Percentiles rank a stretch among this genome's conserved stretches.
These are phyloP conservation scores for Hyaloscypha bicolor DNA, from an alignment of 495 filamentous ascomycete species.

Conservation along the genomic window DNA sequence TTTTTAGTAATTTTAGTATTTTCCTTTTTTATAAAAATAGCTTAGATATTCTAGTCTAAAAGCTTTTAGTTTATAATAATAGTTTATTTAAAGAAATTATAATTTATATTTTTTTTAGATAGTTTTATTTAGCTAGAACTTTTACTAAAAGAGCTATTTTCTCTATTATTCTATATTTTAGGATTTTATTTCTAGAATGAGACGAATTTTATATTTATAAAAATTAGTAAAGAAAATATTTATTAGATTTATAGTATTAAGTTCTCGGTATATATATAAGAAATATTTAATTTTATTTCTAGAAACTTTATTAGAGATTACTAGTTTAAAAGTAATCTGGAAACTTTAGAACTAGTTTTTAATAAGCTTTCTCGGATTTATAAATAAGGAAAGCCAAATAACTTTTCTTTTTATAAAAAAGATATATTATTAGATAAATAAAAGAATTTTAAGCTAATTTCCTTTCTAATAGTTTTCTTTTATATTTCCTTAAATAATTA, in stretches of 20 bases:
- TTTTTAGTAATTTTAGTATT: background rate
- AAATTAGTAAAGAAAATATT: too few species aligned
- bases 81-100: background rate
- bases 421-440: too few species aligned
- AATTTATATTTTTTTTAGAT: background rate
- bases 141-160: background rate
- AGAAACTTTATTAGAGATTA: background rate
- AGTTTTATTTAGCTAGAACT: background rate
- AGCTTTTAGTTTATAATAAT: background rate
- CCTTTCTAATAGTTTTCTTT: too few species aligned
- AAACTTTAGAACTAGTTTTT: background rate
- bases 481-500: too few species aligned
- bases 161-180: background rate
- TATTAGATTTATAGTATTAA: too few species aligned
- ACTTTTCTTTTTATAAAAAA: too few species aligned
- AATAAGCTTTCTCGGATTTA: too few species aligned
- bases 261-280: background rate
- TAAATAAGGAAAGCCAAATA: too few species aligned
- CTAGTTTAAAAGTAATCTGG: background rate
- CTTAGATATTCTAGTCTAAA: background rate
- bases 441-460: too few species aligned
- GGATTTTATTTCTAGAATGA: background rate
- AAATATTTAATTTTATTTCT: background rate
- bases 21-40: background rate
- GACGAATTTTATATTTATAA: too few species aligned